Conservation (phyloP, 2,329 filamentous ascomycete genomes). For the Westerdykella sp. region DNA sequence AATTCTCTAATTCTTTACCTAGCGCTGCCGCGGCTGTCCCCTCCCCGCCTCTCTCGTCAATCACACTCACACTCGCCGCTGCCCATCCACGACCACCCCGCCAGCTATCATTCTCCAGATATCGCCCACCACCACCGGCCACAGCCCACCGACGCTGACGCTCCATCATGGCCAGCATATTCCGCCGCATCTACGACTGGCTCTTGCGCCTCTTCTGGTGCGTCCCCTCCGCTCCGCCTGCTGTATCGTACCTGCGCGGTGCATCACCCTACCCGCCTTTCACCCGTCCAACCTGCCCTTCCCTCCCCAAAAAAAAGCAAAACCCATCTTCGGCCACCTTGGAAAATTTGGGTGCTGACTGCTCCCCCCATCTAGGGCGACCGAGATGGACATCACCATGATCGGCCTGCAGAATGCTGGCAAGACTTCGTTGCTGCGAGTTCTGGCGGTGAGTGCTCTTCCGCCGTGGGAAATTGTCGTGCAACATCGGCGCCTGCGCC, state of each 20-base stretch:
- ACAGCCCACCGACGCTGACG: not conserved
- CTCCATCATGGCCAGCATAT: slow-evolving; percentile 72
- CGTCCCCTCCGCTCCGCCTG: slow-evolving; percentile 28
- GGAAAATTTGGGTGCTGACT: slow-evolving; percentile 16
- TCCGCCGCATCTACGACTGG: slow-evolving; percentile 97
- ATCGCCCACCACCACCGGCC: not conserved
- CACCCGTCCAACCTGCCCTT: slow-evolving; percentile 8
- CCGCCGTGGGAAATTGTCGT: slow-evolving; percentile 29
- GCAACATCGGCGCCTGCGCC: slow-evolving; percentile 15
- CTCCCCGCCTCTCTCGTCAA: slow-evolving; percentile 1
- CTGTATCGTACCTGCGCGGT: not conserved
- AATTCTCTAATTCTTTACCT: slow-evolving; percentile 14
- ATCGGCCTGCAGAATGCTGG: slow-evolving; percentile 97
- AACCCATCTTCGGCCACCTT: slow-evolving; percentile 6
- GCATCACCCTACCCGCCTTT: slow-evolving; percentile 2
- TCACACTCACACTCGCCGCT: slow-evolving; percentile 13
- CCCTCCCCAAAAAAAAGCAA: slow-evolving; percentile 14
- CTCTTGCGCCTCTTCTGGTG: slow-evolving; percentile 96
- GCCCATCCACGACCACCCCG: slow-evolving; percentile 13
- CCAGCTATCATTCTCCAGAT: not conserved
- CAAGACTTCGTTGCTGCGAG: slow-evolving; percentile 89
- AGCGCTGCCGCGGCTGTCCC: too few species aligned
- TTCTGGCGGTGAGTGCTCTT: slow-evolving; percentile 73
- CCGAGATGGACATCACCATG: slow-evolving; percentile 99
- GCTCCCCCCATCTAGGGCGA: slow-evolving; percentile 61